A percentile compares a stretch with the other conserved stretches of the same genome.
Conservation (phyloP, 2,329 filamentous ascomycete genomes). For the Sporothrix dimorphospora region DNA sequence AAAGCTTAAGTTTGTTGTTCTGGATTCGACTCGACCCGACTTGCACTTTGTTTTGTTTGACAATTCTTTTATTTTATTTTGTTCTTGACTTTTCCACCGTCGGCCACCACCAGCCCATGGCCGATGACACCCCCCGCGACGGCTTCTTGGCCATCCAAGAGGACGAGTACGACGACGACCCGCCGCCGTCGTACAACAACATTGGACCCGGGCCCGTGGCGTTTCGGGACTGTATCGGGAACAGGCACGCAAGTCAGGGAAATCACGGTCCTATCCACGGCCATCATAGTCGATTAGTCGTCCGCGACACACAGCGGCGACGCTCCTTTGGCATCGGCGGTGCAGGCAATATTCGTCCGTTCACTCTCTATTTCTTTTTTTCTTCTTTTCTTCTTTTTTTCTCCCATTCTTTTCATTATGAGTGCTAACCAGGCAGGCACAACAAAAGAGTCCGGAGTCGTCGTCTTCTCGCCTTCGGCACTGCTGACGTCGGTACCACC, state of each 20-base stretch:
- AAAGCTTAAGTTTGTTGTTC: slow-evolving; percentile 25
- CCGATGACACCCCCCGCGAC: neutral
- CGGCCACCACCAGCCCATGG: neutral
- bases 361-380: neutral
- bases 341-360: slow-evolving; percentile 31
- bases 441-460: slow-evolving; percentile 21
- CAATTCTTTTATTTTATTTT: neutral
- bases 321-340: slow-evolving; percentile 32
- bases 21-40: neutral
- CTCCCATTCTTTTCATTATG: too few relatives aligned
- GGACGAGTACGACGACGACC: slow-evolving; percentile 26
- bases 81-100: neutral
- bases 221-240: neutral
- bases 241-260: neutral
- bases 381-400: too few relatives aligned
- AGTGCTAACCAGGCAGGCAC: neutral
- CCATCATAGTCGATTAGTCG: neutral
- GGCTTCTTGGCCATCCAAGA: slow-evolving; percentile 2
- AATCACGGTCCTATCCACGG: neutral
- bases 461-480: neutral
- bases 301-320: slow-evolving; percentile 23
- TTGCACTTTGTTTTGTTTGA: neutral
- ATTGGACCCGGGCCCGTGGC: neutral
- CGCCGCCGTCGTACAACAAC: slow-evolving; percentile 26
- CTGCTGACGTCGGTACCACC: neutral